Conservation (phyloP, 768 basidiomycete genomes). For the Mycena vitilis region DNA sequence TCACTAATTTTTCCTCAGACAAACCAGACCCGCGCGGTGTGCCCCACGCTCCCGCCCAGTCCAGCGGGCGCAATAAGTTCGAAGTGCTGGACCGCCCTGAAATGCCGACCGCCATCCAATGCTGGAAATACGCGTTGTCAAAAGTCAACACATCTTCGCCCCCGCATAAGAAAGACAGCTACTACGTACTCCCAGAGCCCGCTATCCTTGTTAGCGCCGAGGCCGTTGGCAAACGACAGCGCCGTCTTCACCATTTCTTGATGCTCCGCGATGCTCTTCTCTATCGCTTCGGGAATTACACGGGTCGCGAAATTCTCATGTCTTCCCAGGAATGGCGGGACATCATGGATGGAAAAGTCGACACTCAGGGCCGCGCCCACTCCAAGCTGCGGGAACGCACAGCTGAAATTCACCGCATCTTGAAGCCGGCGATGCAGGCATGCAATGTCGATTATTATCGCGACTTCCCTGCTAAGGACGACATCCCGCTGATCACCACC, state of each 20-base stretch:
- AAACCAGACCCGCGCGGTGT: too few species aligned
- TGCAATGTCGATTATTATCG: neutral
- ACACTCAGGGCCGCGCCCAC: neutral
- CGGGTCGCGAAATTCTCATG: neutral
- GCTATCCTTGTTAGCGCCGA: neutral
- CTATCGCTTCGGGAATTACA: neutral
- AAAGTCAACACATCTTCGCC: neutral
- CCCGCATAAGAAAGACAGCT: neutral
- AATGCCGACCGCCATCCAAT: neutral
- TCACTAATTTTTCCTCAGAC: too few species aligned
- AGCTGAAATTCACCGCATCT: neutral
- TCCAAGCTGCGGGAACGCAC: neutral
- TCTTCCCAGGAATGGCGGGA: neutral
- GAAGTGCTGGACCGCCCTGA: neutral
- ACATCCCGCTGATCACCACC: neutral
- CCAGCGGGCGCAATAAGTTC: slow-evolving; percentile 9
- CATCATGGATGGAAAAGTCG: neutral
- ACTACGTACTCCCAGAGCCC: neutral
- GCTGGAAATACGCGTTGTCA: neutral
- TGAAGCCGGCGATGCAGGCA: neutral
- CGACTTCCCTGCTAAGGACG: neutral
- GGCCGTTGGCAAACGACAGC: neutral
- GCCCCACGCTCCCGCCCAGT: too few species aligned
- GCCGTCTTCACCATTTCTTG: neutral
- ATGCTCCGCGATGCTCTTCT: neutral